phyloP scores from a whole-genome alignment of 139 green algal species.

The Tetraselmis striata region DNA sequence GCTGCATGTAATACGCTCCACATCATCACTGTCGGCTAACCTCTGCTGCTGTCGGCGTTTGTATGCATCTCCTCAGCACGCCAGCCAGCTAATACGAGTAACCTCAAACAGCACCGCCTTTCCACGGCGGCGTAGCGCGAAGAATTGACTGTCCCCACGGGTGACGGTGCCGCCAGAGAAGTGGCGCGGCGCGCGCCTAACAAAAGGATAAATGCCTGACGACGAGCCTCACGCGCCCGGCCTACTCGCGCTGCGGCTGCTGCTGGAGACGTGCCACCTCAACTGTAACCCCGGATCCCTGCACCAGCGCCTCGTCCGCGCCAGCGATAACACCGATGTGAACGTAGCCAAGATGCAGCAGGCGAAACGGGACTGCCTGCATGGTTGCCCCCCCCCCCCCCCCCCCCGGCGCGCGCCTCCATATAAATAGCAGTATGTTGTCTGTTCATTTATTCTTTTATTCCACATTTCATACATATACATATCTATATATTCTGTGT shows the following conservation, averaged over 20 bases:
- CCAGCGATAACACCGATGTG: neutral
- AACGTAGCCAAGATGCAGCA: neutral
- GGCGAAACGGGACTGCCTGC: neutral
- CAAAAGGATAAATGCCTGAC: too few species aligned
- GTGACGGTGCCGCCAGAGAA: too few species aligned
- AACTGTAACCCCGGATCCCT: neutral
- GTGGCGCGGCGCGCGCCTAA: too few species aligned
- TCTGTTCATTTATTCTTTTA: neutral
- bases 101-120: too few species aligned
- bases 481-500: too few species aligned
- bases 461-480: neutral
- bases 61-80: too few species aligned
- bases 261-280: neutral
- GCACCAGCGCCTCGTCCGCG: neutral
- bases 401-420: neutral
- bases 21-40: too few species aligned
- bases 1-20: too few species aligned
- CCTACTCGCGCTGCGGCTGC: neutral
- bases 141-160: too few species aligned
- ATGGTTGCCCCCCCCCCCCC: neutral
- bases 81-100: too few species aligned
- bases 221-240: neutral
- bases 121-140: too few species aligned
- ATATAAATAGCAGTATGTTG: neutral
- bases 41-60: too few species aligned